Percentiles rank a stretch among this genome's conserved stretches.
Evolutionary conservation across 179 eudicot species (phyloP).

Genomic region (Nepenthes alata): DNA sequence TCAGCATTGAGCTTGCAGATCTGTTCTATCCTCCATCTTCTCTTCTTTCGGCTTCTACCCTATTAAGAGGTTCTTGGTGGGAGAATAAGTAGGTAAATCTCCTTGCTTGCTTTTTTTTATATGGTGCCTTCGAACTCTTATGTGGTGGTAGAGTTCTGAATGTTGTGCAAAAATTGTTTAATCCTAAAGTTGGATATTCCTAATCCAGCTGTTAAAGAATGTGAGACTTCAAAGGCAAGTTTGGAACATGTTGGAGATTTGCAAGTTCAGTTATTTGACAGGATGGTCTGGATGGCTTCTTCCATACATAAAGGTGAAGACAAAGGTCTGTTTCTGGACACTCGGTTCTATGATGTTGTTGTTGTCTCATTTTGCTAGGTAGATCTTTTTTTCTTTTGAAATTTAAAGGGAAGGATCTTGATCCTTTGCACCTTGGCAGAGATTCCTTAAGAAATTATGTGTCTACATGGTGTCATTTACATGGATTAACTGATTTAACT

Average conservation of each 20-base stretch:
- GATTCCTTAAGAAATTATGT: neutral
- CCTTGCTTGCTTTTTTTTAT: neutral
- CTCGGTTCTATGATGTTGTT: conserved; percentile 2
- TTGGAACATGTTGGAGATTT: conserved; percentile 33
- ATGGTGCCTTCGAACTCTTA: neutral
- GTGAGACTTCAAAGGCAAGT: conserved; percentile 14
- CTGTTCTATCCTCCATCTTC: no score
- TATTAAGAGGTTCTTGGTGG: no score
- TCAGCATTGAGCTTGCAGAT: no score
- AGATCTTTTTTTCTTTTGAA: no score
- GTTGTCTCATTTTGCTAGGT: neutral
- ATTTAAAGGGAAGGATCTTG: no score
- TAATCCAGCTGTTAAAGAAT: conserved; percentile 40
- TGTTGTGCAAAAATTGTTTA: neutral
- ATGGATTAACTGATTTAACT: no score
- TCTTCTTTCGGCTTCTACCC: no score
- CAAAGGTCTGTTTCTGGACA: conserved; percentile 35
- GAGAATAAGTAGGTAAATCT: no score
- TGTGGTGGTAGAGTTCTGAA: neutral
- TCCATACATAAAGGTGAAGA: conserved; percentile 88
- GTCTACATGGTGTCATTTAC: no score
- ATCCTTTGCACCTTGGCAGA: no score
- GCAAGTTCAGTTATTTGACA: conserved; percentile 31
- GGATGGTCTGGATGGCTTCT: conserved; percentile 86
- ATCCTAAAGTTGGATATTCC: conserved; percentile 3